Percentiles rank a stretch among this genome's conserved stretches.
Conservation (phyloP, 768 basidiomycete genomes). For the Collybia nuda region DNA sequence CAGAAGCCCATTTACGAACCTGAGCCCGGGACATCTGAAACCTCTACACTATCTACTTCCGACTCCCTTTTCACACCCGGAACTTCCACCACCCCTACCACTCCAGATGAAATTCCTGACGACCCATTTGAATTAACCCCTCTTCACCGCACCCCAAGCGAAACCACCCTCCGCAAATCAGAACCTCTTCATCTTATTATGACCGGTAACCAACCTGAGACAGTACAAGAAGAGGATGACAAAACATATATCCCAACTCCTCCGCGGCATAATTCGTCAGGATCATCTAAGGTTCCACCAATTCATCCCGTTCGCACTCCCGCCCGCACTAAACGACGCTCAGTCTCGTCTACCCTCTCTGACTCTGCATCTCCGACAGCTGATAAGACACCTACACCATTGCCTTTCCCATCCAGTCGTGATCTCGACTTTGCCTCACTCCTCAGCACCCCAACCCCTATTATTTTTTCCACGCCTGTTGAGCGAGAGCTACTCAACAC, state of each 20-base stretch:
- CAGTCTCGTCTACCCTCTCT: slow-evolving; percentile 85
- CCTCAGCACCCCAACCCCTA: slow-evolving; percentile 64
- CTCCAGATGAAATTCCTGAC: slow-evolving; percentile 47
- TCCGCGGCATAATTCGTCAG: slow-evolving; percentile 25
- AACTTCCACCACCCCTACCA: slow-evolving; percentile 50
- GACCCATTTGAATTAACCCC: slow-evolving; percentile 42
- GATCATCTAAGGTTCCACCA: slow-evolving; percentile 48
- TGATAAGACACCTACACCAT: slow-evolving; percentile 41
- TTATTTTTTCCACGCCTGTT: slow-evolving; percentile 83
- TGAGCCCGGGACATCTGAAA: slow-evolving; percentile 46
- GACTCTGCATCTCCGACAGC: slow-evolving; percentile 51
- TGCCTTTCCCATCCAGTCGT: slow-evolving; percentile 38
- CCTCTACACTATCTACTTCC: slow-evolving; percentile 51
- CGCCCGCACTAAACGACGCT: slow-evolving; percentile 92
- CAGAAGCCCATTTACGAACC: slow-evolving; percentile 31
- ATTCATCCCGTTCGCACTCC: slow-evolving; percentile 80
- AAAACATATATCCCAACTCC: slow-evolving; percentile 25
- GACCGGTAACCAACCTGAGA: slow-evolving; percentile 36
- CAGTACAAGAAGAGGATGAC: slow-evolving; percentile 53
- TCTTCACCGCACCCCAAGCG: slow-evolving; percentile 55
- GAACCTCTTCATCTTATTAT: slow-evolving; percentile 36
- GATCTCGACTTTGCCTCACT: slow-evolving; percentile 61
- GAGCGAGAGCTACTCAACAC: slow-evolving; percentile 81
- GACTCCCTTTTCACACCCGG: slow-evolving; percentile 21
- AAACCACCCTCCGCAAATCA: slow-evolving; percentile 57